Evolutionary conservation across 371 early-diverging fungal genomes (phyloP).

Genomic region (Lichtheimia ramosa): DNA sequence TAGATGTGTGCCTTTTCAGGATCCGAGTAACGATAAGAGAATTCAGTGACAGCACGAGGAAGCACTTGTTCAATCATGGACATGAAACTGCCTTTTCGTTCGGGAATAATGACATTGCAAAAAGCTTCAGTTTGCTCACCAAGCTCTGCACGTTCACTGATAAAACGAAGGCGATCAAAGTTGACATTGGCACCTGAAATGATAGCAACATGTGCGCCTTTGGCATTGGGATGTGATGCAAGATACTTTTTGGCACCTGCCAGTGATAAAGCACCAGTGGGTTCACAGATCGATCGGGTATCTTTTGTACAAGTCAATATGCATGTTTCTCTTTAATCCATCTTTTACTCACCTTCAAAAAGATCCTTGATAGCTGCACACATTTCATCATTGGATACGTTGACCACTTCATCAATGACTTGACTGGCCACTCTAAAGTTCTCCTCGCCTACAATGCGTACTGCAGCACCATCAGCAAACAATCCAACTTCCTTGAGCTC

Average conservation of each 20-base stretch:
- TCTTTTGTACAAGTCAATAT: slow-evolving; percentile 50
- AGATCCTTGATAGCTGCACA: slow-evolving; percentile 98
- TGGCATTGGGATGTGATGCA: slow-evolving; percentile 35
- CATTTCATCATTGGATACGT: slow-evolving; percentile 93
- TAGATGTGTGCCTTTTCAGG: slow-evolving; percentile 80
- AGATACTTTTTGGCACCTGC: slow-evolving; percentile 90
- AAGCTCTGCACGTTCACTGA: slow-evolving; percentile 91
- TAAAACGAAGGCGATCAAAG: slow-evolving; percentile 94
- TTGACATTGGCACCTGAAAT: slow-evolving; percentile 97
- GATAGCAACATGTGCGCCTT: slow-evolving; percentile 72
- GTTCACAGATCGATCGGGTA: slow-evolving; percentile 91
- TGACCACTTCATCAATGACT: slow-evolving; percentile 81
- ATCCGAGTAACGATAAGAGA: slow-evolving; percentile 89
- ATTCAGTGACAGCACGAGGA: slow-evolving; percentile 89
- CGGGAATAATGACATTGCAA: slow-evolving; percentile 89
- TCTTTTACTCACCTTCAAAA: slow-evolving; percentile 67
- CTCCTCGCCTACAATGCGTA: slow-evolving; percentile 88
- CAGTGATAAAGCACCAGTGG: slow-evolving; percentile 88
- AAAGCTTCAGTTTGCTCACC: slow-evolving; percentile 91
- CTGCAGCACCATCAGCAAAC: slow-evolving; percentile 97
- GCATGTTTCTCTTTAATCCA: too few relatives aligned
- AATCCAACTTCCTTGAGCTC: slow-evolving; percentile 83
- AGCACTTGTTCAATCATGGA: slow-evolving; percentile 75
- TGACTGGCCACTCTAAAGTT: slow-evolving; percentile 73
- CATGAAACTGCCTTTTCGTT: slow-evolving; percentile 86